Evolutionary conservation across 83 land plant genomes (phyloP), one percentile per base, ranked within the genome.

Genomic region (Diphasiastrum complanatum): DNA sequence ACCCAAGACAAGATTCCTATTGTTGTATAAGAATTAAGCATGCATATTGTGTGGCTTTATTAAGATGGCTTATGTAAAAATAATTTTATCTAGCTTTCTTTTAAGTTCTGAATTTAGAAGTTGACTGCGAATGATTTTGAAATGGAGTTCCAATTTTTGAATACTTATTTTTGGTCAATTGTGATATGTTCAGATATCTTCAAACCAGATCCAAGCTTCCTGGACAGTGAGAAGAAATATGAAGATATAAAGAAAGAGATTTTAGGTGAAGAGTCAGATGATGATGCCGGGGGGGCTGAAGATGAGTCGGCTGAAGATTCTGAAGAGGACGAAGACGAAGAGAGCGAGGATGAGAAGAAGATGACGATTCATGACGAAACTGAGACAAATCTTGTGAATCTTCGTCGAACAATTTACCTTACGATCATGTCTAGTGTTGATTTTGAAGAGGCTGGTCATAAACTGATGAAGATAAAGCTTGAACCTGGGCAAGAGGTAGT

Each of bases 391-490:
- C 78, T 91, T 46, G 85, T 91, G 2, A 91, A 91, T 55, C 68
- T 86, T 43, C 48, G 97, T 24, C 86, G 97, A 51, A 91, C 97
- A 18, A 91, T 91, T 38, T 91, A 91, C 53, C 78, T 91, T 28
- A 91, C 93, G 30, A 86, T 86, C 43, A 91, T 91, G 97, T 91
- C 97, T 19, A 91, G 97, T 76, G 86, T 84, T 27, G 93, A 86
- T 66, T 91, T 86, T 68, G 97, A 91, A 60, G 97, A 91, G 71
- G 97, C 97, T 47, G 93, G 97, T 2, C 97, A 91, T 55, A 91
- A 91, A 61, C 81, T 91, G 0, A 60, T 91, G 29, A 86, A 91
- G 69, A 91, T 91, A 51, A 89, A 83, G 73, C 75, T 84, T 23
- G 86, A 91, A 65, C 81, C 89, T 60, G 97, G 97, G 33, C 97